Base-by-base conservation (phyloP, 2,329 filamentous ascomycete genomes). In the Aureobasidium subglaciale region DNA sequence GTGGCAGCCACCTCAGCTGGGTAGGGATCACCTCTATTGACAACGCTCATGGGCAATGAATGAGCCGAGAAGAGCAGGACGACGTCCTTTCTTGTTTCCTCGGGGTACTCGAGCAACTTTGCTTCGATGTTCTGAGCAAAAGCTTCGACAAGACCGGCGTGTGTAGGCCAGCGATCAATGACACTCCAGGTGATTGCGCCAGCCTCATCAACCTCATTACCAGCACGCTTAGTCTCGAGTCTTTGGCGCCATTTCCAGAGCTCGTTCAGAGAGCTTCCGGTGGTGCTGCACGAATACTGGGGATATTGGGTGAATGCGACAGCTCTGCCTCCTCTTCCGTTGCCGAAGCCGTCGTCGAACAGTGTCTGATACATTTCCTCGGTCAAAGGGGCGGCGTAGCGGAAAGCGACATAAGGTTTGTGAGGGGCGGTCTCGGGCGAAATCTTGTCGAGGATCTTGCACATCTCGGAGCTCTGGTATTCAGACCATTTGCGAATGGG, bases 401-500 rank as follows among this genome's bases (percentile, higher is more conserved):
- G 87, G 71, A 99, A 99, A 13, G 93, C 92, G 43, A 97, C 90
- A 67, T 99, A 99, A 8, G 93, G 93, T 70, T 93, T 96, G 70
- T 99, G 93, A 5, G 93, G 93, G 3, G 93, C 93, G 1, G 91
- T 96, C 68, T 95, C 87, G 5, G 93, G 93, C 1, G 87, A 95
- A 59, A 90, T 87, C 63, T 86, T 81, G 78, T 99, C 93, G 50
- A 99, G 79, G 50, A 97, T 82, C 78, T 96, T 96, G 81, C 93
- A 99, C 90, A 97, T 96, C 73, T 97, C 91, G 58, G 80, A 79
- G 58, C 84, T 90, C 71, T 99, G 93, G 67, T 93, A 85, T 72
- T 99, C 93, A 22, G 91, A 95, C 95, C 95, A 99, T 71, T 95
- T 95, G 63, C 92, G 85, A 69, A 99, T 99, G 1, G 93, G 93